Evolutionary conservation across 2,329 filamentous ascomycete genomes (phyloP), one percentile per base, ranked within the genome.

Genomic region (Cytospora paraplurivora): DNA sequence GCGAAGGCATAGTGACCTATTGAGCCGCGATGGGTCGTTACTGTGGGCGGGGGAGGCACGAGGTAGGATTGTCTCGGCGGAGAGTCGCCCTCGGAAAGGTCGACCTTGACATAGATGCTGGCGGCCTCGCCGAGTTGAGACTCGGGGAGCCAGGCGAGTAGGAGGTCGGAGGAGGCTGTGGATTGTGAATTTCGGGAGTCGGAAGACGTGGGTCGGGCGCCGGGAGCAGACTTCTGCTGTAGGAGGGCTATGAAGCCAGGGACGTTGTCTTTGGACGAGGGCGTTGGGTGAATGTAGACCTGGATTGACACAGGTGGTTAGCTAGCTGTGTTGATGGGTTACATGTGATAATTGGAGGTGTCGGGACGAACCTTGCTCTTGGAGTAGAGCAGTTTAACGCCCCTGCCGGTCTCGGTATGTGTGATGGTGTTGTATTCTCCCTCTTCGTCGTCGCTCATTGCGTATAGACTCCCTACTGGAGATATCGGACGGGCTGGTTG

Each of bases 221-320:
- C 71, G 59, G 63, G 73, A 37, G 78, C 74, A 0, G 82, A 82
- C 74, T 96, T 97, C 74, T 99, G 94, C 75, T 99, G 92, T 15
- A 99, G 82, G 2, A 99, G 83, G 19, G 95, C 94, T 69, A 99
- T 88, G 75, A 95, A 99, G 53, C 95, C 95, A 4, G 92, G 82
- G 62, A 99, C 96, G 69, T 99, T 99, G 79, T 99, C 95, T 79
- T 93, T 97, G 62, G 93, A 85, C 0, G 92, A 96, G 0, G 94
- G 90, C 0, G 93, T 93, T 1, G 95, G 95, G 75, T 99, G 95
- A 51, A 99, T 89, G 74, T 98, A 99, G 74, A 99, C 95, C 89
- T 93, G 70, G 56, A 44, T 33, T 61, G 56, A 67, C 63, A 65
- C 70, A 51, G 70, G 66, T 68, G 38, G 37, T 61, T 27, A 58